Percentiles rank a stretch among this genome's conserved stretches.
phyloP scores from a whole-genome alignment of 2,329 filamentous ascomycete genomes.

The Neofusicoccum sp. region DNA sequence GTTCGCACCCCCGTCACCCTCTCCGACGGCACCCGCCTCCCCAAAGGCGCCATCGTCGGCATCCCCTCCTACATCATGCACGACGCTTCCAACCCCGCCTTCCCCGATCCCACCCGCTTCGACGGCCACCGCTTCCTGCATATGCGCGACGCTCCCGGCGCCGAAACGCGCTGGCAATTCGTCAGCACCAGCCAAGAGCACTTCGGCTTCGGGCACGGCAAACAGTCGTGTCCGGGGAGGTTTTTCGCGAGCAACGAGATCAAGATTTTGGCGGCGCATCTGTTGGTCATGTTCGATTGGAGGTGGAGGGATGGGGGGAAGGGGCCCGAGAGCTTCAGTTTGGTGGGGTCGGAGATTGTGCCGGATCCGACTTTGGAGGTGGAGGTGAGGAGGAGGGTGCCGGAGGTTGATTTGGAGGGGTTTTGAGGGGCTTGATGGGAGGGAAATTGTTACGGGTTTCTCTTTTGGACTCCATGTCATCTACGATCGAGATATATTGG shows the following conservation, averaged over 20 bases:
- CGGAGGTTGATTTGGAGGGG: neutral
- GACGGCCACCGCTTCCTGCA: conserved; percentile 2
- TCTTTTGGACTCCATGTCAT: too few species aligned
- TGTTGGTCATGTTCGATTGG: neutral
- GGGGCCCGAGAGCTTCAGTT: neutral
- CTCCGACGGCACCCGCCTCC: neutral
- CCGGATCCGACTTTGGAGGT: neutral
- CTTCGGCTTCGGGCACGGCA: conserved; percentile 22
- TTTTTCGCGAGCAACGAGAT: conserved; percentile 36
- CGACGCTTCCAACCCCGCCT: neutral
- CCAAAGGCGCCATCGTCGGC: neutral
- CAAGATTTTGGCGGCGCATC: conserved; percentile 30
- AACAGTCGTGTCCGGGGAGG: conserved; percentile 24
- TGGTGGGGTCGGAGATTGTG: neutral
- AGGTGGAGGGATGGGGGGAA: neutral
- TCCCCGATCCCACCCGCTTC: neutral
- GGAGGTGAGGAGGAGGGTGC: neutral
- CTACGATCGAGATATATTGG: too few species aligned
- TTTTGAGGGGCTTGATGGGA: too few species aligned
- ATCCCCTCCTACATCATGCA: neutral
- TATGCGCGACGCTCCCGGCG: neutral
- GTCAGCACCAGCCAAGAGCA: neutral
- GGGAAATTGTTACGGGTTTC: too few species aligned
- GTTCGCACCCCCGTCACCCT: neutral
- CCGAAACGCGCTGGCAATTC: conserved; percentile 19